Percentiles rank a stretch among this genome's conserved stretches.
These are phyloP conservation scores for Jatropha curcas DNA, from an alignment of 345 rosid genomes.

Conservation along the genomic window DNA sequence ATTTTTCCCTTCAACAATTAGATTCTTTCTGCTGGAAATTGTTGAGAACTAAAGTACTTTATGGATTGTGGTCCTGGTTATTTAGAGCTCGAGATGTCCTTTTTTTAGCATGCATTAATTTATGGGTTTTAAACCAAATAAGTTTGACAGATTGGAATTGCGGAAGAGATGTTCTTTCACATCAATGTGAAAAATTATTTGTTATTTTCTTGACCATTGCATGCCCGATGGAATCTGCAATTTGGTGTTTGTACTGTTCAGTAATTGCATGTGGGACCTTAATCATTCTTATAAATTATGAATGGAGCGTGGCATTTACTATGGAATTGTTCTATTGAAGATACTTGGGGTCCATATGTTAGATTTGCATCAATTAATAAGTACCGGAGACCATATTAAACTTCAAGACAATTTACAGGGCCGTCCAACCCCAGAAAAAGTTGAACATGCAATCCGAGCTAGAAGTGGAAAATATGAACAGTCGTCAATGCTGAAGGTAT, in stretches of 20 bases:
- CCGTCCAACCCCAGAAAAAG: slow-evolving; percentile 84
- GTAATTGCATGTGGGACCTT: background rate
- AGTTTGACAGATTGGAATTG: background rate
- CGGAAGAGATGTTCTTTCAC: slow-evolving; percentile 10
- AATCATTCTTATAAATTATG: background rate
- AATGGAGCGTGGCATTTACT: background rate
- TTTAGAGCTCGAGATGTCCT: slow-evolving; percentile 4
- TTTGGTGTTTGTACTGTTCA: background rate
- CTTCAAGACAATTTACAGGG: slow-evolving; percentile 47
- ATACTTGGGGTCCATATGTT: background rate
- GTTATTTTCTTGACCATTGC: background rate
- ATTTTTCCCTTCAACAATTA: slow-evolving; percentile 20
- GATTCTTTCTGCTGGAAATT: slow-evolving; percentile 1
- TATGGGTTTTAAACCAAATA: slow-evolving; percentile 8
- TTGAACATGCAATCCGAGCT: slow-evolving; percentile 50
- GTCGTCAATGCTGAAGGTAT: slow-evolving; percentile 62
- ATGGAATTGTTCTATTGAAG: background rate
- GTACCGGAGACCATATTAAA: background rate
- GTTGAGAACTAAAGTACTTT: slow-evolving; percentile 6
- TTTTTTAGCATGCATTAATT: slow-evolving; percentile 4
- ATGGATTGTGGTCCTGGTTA: slow-evolving; percentile 10
- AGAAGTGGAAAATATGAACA: slow-evolving; percentile 53
- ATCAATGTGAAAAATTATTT: background rate
- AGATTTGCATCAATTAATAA: background rate
- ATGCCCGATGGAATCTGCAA: background rate